Conservation (phyloP, 2,329 filamentous ascomycete genomes). For the Dactylellina cionopaga region DNA sequence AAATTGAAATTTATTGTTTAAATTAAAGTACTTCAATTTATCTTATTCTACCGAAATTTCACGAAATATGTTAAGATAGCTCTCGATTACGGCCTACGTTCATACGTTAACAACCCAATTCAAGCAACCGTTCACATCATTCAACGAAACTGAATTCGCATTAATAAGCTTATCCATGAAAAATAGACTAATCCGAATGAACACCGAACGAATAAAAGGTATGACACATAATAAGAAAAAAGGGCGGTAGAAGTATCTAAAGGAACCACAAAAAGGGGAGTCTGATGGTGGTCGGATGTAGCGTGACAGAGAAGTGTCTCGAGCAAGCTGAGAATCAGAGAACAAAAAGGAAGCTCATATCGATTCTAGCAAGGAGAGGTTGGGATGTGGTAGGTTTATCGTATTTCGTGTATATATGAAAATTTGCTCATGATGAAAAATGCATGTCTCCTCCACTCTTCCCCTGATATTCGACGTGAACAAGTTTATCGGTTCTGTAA, state of each 20-base stretch:
- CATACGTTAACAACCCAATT: too few relatives aligned
- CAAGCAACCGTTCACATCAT: too few relatives aligned
- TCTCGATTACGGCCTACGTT: background rate
- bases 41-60: background rate
- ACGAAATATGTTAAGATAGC: background rate
- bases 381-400: constrained; percentile 8
- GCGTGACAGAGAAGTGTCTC: constrained; percentile 1
- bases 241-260: constrained; percentile 27
- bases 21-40: background rate
- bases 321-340: constrained; percentile 10
- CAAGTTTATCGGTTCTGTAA: constrained; percentile 48
- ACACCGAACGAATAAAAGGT: constrained; percentile 49
- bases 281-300: constrained; percentile 17
- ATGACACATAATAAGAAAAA: constrained; percentile 37
- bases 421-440: constrained; percentile 40
- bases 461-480: background rate
- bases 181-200: constrained; percentile 40
- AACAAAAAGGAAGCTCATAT: constrained; percentile 7
- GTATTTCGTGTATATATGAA: constrained; percentile 46
- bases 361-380: constrained; percentile 18
- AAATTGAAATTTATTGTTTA: background rate
- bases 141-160: constrained; percentile 51
- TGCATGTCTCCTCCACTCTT: constrained; percentile 1
- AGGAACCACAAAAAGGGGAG: constrained; percentile 2
- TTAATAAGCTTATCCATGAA: constrained; percentile 51